A percentile compares a stretch with the other conserved stretches of the same genome.
phyloP scores from a whole-genome alignment of 768 basidiomycete genomes.

The Pisolithus orientalis region DNA sequence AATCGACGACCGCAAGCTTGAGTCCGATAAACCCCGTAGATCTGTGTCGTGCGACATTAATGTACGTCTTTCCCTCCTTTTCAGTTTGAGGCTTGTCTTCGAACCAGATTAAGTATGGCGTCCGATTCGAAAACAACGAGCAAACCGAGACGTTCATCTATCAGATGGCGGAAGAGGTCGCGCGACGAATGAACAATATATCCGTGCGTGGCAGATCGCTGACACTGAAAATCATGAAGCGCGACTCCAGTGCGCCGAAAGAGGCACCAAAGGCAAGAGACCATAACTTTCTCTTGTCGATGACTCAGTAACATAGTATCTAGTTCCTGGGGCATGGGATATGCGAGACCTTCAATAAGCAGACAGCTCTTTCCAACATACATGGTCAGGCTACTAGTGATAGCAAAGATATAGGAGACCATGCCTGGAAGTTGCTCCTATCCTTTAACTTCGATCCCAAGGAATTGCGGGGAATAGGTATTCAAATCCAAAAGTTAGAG shows the following conservation, averaged over 20 bases:
- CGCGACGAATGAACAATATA: conserved; percentile 60
- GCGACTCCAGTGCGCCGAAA: conserved; percentile 78
- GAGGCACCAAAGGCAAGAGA: conserved; percentile 80
- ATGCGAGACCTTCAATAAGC: conserved; percentile 78
- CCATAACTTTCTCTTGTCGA: neutral
- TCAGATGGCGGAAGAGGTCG: conserved; percentile 74
- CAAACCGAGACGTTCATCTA: conserved; percentile 77
- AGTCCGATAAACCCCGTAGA: conserved; percentile 81
- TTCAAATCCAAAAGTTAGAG: conserved; percentile 89
- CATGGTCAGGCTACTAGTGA: conserved; percentile 73
- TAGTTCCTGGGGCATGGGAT: conserved; percentile 90
- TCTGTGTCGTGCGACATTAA: conserved; percentile 95
- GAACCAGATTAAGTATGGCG: conserved; percentile 67
- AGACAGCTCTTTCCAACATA: conserved; percentile 50
- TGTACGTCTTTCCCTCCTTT: conserved; percentile 42
- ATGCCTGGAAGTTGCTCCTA: conserved; percentile 70
- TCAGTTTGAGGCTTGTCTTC: neutral
- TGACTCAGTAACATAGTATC: neutral
- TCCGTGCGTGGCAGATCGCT: conserved; percentile 67
- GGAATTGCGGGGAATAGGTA: conserved; percentile 88
- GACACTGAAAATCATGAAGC: conserved; percentile 84
- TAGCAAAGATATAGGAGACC: conserved; percentile 60
- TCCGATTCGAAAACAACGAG: conserved; percentile 79
- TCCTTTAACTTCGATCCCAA: conserved; percentile 72
- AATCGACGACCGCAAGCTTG: conserved; percentile 71